A percentile compares a stretch with the other conserved stretches of the same genome.
Conservation (phyloP, 2,329 filamentous ascomycete genomes). For the Triangularia setosa region DNA sequence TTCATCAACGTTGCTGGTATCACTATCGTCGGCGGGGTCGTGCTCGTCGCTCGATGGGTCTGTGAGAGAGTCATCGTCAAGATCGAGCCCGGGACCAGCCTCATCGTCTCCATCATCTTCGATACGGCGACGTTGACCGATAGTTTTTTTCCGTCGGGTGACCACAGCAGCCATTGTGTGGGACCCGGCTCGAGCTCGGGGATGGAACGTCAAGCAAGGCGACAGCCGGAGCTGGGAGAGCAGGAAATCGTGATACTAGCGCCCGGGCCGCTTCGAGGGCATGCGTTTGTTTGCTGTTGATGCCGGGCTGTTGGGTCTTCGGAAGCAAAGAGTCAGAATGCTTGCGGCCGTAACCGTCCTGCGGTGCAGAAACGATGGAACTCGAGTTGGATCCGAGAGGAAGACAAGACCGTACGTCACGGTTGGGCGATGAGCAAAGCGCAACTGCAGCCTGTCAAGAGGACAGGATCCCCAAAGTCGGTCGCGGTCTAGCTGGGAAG, state of each 20-base stretch:
- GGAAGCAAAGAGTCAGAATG: constrained; percentile 2
- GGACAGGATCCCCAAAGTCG: background rate
- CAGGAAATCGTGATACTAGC: constrained; percentile 22
- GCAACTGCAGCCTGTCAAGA: background rate
- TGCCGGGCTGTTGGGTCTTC: constrained; percentile 9
- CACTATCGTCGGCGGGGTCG: constrained; percentile 57
- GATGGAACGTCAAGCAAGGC: constrained; percentile 8
- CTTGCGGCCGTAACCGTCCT: constrained; percentile 21
- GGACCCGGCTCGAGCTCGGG: constrained; percentile 6
- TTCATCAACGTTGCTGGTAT: constrained; percentile 60
- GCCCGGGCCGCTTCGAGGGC: constrained; percentile 17
- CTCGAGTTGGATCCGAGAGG: constrained; percentile 1
- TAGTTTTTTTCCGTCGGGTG: constrained; percentile 59
- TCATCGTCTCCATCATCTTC: constrained; percentile 69
- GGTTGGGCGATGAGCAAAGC: background rate
- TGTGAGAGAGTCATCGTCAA: constrained; percentile 63
- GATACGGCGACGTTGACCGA: constrained; percentile 64
- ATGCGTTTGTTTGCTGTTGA: constrained; percentile 21
- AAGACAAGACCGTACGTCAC: background rate
- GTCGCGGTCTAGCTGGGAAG: constrained; percentile 1
- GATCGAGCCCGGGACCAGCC: constrained; percentile 50
- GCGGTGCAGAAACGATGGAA: constrained; percentile 18
- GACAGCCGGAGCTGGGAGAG: constrained; percentile 17
- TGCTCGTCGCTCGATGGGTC: constrained; percentile 64
- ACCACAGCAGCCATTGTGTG: constrained; percentile 29